A percentile compares a stretch with the other conserved stretches of the same genome.
phyloP scores from a whole-genome alignment of 1,139 yeast genomes.

The Scheffersomyces illinoinensis region DNA sequence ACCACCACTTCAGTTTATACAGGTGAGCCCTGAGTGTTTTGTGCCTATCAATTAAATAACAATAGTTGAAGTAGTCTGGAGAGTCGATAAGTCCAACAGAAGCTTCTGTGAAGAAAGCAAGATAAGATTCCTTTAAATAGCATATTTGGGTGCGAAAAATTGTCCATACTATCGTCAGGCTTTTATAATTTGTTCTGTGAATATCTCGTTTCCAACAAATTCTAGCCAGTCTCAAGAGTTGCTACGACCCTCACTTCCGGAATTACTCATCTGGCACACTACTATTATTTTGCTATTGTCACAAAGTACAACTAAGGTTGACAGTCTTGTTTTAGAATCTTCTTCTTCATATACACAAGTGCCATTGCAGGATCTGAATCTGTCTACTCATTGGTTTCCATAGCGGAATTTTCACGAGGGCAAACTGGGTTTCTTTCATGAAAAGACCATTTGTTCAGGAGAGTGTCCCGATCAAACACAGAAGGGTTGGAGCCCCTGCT shows the following conservation, averaged over 20 bases:
- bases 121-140: not conserved
- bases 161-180: not conserved
- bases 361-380: not conserved
- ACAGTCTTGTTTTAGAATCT: too few relatives aligned
- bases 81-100: not conserved
- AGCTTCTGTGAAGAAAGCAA: not conserved
- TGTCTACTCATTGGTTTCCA: not conserved
- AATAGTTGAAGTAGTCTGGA: not conserved
- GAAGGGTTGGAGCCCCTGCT: not conserved
- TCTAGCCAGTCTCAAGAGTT: not conserved
- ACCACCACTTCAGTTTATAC: not conserved
- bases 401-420: not conserved
- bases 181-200: not conserved
- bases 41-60: not conserved
- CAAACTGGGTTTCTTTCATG: not conserved
- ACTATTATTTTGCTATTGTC: not conserved
- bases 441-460: not conserved
- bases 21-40: not conserved
- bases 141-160: not conserved
- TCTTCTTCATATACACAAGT: too few relatives aligned
- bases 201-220: not conserved
- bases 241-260: constrained; percentile 1
- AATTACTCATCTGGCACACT: not conserved
- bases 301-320: not conserved
- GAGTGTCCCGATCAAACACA: not conserved